Evolutionary conservation across 164 flowering plant genomes (phyloP).

Genomic region (Chimonanthus praecox): DNA sequence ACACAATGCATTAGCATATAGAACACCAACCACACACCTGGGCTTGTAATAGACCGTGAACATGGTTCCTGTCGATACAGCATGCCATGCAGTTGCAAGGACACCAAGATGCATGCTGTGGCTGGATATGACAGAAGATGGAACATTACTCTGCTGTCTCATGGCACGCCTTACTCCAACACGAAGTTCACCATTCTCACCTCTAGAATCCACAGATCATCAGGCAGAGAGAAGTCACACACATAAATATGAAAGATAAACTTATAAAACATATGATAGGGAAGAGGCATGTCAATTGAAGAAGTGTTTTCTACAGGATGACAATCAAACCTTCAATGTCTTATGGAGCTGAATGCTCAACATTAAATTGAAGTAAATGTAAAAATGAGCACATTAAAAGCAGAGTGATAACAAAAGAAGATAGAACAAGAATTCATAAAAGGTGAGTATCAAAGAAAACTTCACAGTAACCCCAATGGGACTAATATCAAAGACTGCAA

Average conservation of each 20-base stretch:
- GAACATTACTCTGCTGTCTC: constrained; percentile 86
- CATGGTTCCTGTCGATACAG: constrained; percentile 42
- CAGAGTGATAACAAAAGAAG: too few relatives aligned
- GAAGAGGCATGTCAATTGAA: too few relatives aligned
- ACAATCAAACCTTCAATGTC: too few relatives aligned
- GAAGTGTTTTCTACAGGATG: too few relatives aligned
- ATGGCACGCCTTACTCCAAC: constrained; percentile 95
- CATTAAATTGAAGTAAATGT: too few relatives aligned
- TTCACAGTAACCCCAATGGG: too few relatives aligned
- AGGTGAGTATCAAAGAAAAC: too few relatives aligned
- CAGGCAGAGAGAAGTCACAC: background rate
- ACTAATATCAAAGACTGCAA: too few relatives aligned
- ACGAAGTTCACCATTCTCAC: constrained; percentile 88
- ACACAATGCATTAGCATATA: background rate
- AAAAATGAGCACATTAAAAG: too few relatives aligned
- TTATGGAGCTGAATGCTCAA: too few relatives aligned
- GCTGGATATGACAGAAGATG: constrained; percentile 50
- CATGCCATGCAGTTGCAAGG: constrained; percentile 98
- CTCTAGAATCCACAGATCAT: constrained; percentile 15
- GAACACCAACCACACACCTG: constrained; percentile 40
- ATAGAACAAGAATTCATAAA: too few relatives aligned
- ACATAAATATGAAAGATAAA: background rate
- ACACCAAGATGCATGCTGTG: constrained; percentile 56
- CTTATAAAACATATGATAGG: too few relatives aligned
- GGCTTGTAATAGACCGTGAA: constrained; percentile 89